Evolutionary conservation across 2,329 filamentous ascomycete species (phyloP).

Genomic region (Knoxdaviesia capensis): DNA sequence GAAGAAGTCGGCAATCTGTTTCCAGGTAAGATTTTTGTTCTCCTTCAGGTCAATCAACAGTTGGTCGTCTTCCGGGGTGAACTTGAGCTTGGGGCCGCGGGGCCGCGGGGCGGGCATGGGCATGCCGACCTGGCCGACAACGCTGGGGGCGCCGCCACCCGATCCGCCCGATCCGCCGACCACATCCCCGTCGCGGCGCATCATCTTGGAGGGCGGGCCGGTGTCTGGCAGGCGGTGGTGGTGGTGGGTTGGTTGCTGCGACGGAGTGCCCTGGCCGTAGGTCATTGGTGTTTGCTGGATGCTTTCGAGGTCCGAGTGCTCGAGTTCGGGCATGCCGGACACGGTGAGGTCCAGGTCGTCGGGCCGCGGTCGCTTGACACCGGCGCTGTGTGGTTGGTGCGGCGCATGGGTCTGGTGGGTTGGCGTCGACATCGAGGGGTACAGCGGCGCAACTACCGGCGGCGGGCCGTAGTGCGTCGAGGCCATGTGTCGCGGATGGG

Average conservation of each 20-base stretch:
- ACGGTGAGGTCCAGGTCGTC: constrained; percentile 38
- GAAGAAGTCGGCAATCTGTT: constrained; percentile 93
- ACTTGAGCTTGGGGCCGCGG: constrained; percentile 78
- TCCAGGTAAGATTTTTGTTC: constrained; percentile 89
- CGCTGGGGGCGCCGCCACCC: constrained; percentile 49
- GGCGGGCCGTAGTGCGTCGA: constrained; percentile 30
- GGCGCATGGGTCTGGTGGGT: constrained; percentile 14
- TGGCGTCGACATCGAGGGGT: constrained; percentile 25
- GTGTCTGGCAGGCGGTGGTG: constrained; percentile 66
- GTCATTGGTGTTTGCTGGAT: constrained; percentile 30
- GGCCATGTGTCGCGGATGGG: constrained; percentile 18
- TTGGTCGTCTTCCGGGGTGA: constrained; percentile 80
- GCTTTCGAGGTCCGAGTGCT: constrained; percentile 31
- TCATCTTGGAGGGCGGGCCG: constrained; percentile 46
- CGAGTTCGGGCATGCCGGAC: constrained; percentile 27
- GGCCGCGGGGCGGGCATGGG: constrained; percentile 62
- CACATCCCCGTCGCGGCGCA: constrained; percentile 33
- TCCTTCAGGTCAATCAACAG: constrained; percentile 80
- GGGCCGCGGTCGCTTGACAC: constrained; percentile 31
- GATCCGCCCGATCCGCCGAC: constrained; percentile 11
- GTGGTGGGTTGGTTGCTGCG: constrained; percentile 44
- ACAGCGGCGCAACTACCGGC: constrained; percentile 29
- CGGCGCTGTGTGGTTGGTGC: constrained; percentile 9
- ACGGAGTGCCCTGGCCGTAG: constrained; percentile 9
- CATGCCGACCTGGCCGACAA: constrained; percentile 78